phyloP scores from a whole-genome alignment of 768 basidiomycete genomes.

The Lactarius deliciosus region DNA sequence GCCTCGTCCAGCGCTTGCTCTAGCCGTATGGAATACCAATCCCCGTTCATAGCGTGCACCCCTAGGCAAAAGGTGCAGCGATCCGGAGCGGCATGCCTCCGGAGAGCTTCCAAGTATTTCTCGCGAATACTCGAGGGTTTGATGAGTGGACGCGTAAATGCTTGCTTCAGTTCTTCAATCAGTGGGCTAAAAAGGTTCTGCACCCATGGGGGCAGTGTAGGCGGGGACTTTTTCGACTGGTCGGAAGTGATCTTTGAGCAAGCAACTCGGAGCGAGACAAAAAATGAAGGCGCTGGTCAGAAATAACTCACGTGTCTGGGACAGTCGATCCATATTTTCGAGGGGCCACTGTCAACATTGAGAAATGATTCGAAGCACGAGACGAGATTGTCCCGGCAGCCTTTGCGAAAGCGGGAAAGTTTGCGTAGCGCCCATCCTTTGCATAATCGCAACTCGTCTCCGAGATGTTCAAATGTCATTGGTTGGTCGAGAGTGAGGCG shows the following conservation, averaged over 20 bases:
- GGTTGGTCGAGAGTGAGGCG: conserved; percentile 12
- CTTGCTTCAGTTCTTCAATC: neutral
- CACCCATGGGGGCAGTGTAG: neutral
- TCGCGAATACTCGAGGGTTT: neutral
- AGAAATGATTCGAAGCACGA: conserved; percentile 7
- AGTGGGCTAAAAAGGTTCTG: neutral
- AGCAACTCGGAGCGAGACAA: neutral
- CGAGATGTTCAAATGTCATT: conserved; percentile 17
- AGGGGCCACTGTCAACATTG: neutral
- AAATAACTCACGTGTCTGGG: neutral
- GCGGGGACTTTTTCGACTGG: neutral
- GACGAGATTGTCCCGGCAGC: conserved; percentile 1
- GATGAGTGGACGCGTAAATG: neutral
- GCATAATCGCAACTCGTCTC: neutral
- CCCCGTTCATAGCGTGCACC: neutral
- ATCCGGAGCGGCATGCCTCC: neutral
- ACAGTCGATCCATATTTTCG: conserved; percentile 12
- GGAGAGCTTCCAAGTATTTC: neutral
- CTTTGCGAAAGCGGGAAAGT: conserved; percentile 6
- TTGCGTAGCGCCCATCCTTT: conserved; percentile 1
- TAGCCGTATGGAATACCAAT: neutral
- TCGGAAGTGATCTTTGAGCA: neutral
- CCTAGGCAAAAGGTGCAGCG: neutral
- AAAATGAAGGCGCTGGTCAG: neutral
- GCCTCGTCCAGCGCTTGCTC: neutral